Conservation (phyloP, 495 filamentous ascomycete species). For the Hypoxylon lenormandii region DNA sequence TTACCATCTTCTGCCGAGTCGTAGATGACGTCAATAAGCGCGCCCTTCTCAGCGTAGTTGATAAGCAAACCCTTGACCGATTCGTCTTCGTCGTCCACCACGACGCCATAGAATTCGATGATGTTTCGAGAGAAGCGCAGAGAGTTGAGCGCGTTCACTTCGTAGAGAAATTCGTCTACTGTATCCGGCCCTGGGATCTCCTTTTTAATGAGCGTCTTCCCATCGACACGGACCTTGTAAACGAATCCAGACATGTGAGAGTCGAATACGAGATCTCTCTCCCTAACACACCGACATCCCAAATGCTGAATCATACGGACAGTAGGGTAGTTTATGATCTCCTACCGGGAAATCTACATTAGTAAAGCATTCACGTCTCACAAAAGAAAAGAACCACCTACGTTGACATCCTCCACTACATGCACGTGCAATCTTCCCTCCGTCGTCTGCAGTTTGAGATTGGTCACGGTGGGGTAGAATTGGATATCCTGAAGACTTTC, state of each 20-base stretch:
- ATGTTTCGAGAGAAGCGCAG: constrained; percentile 79
- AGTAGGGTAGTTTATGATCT: constrained; percentile 90
- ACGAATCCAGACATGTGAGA: constrained; percentile 96
- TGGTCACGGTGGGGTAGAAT: constrained; percentile 95
- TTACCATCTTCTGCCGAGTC: constrained; percentile 66
- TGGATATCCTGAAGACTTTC: constrained; percentile 91
- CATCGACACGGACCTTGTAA: constrained; percentile 84
- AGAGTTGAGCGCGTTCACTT: constrained; percentile 90
- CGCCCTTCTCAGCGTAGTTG: constrained; percentile 86
- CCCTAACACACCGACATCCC: constrained; percentile 72
- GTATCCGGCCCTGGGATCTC: constrained; percentile 97
- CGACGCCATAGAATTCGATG: constrained; percentile 87
- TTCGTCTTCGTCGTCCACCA: constrained; percentile 81
- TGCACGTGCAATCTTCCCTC: constrained; percentile 94
- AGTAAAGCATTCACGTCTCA: constrained; percentile 30
- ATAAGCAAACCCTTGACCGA: constrained; percentile 91
- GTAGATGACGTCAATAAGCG: constrained; percentile 90
- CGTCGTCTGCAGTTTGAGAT: constrained; percentile 90
- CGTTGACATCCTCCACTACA: constrained; percentile 95
- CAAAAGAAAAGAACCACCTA: constrained; percentile 47
- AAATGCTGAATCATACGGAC: constrained; percentile 81
- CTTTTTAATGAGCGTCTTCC: constrained; percentile 87
- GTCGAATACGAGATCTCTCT: constrained; percentile 83
- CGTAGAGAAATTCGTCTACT: constrained; percentile 96
- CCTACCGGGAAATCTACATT: constrained; percentile 54